phyloP scores from a whole-genome alignment of 2,329 filamentous ascomycete genomes.

The Teratosphaeria viscida region DNA sequence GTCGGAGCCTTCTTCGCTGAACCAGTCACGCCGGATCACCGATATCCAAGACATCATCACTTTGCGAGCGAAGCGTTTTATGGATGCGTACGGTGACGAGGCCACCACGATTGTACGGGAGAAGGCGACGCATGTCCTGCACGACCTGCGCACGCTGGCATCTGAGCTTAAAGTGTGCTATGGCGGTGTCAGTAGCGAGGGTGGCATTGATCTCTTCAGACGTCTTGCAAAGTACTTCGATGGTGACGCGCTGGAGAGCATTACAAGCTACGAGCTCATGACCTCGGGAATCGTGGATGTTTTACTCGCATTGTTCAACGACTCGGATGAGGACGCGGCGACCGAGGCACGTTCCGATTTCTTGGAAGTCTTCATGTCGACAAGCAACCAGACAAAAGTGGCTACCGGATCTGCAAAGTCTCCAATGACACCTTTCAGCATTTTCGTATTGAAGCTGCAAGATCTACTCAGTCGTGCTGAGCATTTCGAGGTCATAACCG shows the following conservation, averaged over 20 bases:
- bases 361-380: constrained; percentile 83
- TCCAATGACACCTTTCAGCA: constrained; percentile 74
- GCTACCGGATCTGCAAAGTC: constrained; percentile 57
- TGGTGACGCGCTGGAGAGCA: constrained; percentile 77
- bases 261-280: constrained; percentile 88
- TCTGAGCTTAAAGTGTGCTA: constrained; percentile 64
- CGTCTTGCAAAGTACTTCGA: constrained; percentile 77
- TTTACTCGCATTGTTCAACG: constrained; percentile 71
- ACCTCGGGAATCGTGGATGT: constrained; percentile 82
- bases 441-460: constrained; percentile 87
- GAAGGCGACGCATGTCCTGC: constrained; percentile 67
- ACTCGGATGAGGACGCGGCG: constrained; percentile 47
- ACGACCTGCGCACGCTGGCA: constrained; percentile 61
- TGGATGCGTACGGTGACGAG: constrained; percentile 72
- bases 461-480: constrained; percentile 92
- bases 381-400: constrained; percentile 49
- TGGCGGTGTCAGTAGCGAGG: constrained; percentile 28
- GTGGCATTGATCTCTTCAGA: constrained; percentile 58
- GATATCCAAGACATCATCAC: constrained; percentile 65
- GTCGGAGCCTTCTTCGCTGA: constrained; percentile 32
- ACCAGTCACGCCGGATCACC: constrained; percentile 17
- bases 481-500: constrained; percentile 94
- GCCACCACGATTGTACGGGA: constrained; percentile 64
- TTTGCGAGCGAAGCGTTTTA: constrained; percentile 67
- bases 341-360: constrained; percentile 68